These are phyloP conservation scores for Paracoccidioides brasiliensis DNA, from an alignment of 2,329 filamentous ascomycete genomes.

Conservation along the genomic window DNA sequence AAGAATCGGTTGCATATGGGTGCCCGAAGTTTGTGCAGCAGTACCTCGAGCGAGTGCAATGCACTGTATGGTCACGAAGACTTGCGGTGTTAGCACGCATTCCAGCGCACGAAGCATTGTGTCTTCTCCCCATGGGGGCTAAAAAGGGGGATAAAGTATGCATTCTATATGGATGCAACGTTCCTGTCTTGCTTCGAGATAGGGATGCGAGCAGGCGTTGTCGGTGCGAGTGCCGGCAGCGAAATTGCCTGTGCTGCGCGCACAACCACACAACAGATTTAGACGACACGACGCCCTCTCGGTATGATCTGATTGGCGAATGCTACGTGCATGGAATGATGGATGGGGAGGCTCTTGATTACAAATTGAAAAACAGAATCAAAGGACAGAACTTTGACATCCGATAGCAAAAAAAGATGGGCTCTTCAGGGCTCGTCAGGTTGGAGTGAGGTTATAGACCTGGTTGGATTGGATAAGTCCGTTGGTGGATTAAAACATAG, in stretches of 20 bases:
- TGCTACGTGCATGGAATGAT: conserved; percentile 11
- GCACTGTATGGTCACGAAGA: background rate
- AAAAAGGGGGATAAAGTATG: background rate
- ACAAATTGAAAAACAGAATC: background rate
- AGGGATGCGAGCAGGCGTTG: background rate
- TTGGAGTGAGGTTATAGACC: background rate
- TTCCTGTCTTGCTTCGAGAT: background rate
- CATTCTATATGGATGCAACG: background rate
- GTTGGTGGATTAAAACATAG: too few species aligned
- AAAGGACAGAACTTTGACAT: background rate
- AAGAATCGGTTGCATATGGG: background rate
- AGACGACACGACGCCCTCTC: background rate
- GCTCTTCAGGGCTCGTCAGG: too few species aligned
- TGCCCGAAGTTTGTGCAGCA: background rate
- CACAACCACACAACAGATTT: background rate
- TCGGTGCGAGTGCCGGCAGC: background rate
- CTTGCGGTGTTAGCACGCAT: background rate
- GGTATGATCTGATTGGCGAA: conserved; percentile 8
- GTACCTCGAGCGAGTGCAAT: background rate
- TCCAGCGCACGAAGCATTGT: background rate
- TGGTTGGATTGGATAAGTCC: background rate
- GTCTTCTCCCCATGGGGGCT: background rate
- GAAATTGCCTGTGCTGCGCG: background rate
- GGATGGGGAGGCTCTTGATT: conserved; percentile 8
- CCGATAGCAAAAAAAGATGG: background rate